Conservation (phyloP, 768 basidiomycete species). For the Hypholoma sublateritium region DNA sequence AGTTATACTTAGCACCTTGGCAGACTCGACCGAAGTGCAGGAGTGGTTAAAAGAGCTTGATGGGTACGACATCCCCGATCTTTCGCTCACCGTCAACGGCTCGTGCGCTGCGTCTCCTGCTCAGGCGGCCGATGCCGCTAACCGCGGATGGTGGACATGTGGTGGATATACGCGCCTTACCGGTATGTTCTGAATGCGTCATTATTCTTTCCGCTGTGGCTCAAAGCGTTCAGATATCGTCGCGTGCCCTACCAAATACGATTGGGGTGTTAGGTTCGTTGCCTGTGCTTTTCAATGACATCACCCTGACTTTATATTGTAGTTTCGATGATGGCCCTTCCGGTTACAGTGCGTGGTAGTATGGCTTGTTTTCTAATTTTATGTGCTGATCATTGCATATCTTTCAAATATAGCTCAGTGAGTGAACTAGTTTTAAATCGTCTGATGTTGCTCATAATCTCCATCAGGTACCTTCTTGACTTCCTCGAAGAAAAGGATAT, state of each 20-base stretch:
- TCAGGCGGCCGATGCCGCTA: conserved; percentile 51
- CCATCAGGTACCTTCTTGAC: conserved; percentile 59
- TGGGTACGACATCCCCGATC: conserved; percentile 64
- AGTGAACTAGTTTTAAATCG: conserved; percentile 14
- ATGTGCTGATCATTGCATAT: conserved; percentile 7
- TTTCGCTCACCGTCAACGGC: conserved; percentile 52
- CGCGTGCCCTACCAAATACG: conserved; percentile 63
- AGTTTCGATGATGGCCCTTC: conserved; percentile 90
- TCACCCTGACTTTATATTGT: conserved; percentile 4
- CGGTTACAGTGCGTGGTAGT: conserved; percentile 62
- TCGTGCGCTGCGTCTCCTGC: conserved; percentile 61
- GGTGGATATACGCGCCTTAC: conserved; percentile 62
- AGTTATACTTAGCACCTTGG: background rate
- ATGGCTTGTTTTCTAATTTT: background rate
- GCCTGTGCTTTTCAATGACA: background rate
- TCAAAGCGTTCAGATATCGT: conserved; percentile 47
- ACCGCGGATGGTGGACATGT: conserved; percentile 90
- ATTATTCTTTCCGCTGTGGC: background rate
- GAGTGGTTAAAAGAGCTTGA: conserved; percentile 78
- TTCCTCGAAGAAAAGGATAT: conserved; percentile 66
- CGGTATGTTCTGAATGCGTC: conserved; percentile 30
- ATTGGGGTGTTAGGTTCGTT: conserved; percentile 70
- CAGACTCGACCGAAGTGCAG: conserved; percentile 59
- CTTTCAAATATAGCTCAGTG: conserved; percentile 44
- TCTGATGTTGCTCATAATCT: background rate